Base-by-base conservation (phyloP, 2,329 filamentous ascomycete genomes). In the Cryphonectria naterciae region DNA sequence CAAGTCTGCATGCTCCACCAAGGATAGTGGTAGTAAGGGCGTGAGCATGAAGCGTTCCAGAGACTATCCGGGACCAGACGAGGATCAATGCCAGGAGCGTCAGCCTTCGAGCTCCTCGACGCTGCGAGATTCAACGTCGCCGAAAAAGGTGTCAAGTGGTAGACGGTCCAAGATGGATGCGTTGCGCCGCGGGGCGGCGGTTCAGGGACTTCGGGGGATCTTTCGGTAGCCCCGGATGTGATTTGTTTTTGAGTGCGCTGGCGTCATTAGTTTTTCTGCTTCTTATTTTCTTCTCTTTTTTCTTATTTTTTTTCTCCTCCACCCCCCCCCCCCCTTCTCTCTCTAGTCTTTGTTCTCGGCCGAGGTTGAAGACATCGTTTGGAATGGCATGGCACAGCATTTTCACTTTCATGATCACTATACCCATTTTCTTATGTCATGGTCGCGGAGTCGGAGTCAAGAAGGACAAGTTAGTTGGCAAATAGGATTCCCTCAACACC, bases 181-280 rank as follows among this genome's bases (percentile, higher is more conserved):
- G 43, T 76, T 80, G 68, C 83, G 82, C 73, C 79, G 78, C 60
- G 80, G 81, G 17, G 75, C 80, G 37, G 77, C 82, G 74, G 78
- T 81, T 25, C 80, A 82, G 70, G 80, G 83, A 11, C 78, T 85
- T 68, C 82, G 83, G 56, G 84, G 79, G 68, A 78, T 85, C 68
- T 86, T 86, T 75, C 82, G 82, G 67, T 85, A 76, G 76, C 37
- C 66, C 25, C 49, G 56, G 41, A 13, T n/a, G 22, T 41, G 32
- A 28, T 39, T 35, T 35, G 15, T 37, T 35, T 52, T 65, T 6
- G 43, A 22, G 41, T 65, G 17, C 17, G n/a, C 7, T 35, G 10
- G 41, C 6, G 7, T 28, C 4, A 28, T 4, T 25, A 39, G 25
- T 39, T 62, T 25, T 22, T 49, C 5, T 35, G 28, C 19, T 49